These are phyloP conservation scores for Thraustochytrium sp. DNA, from an alignment of 352 stramenopile genomes.

Conservation along the genomic window DNA sequence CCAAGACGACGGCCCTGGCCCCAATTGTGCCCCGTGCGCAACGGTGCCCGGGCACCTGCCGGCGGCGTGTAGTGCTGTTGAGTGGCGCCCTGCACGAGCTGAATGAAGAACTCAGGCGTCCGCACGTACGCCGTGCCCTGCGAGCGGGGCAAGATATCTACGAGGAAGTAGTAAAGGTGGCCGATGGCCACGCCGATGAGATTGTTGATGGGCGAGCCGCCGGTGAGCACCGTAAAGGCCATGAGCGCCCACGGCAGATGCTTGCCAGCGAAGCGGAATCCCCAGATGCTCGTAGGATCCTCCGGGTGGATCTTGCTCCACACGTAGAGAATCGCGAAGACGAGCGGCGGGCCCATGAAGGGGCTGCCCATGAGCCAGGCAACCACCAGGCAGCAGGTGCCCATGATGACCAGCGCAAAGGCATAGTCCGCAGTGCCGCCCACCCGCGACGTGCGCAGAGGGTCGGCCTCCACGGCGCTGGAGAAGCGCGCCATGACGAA, in stretches of 20 bases:
- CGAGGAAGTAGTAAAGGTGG: conserved; percentile 79
- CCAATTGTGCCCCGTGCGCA: not conserved
- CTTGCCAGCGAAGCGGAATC: conserved; percentile 73
- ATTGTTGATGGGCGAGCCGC: conserved; percentile 74
- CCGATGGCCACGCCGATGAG: conserved; percentile 71
- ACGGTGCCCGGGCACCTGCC: not conserved
- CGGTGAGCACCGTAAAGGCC: conserved; percentile 74
- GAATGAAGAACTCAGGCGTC: conserved; percentile 2
- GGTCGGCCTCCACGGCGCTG: conserved; percentile 69
- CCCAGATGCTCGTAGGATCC: conserved; percentile 70
- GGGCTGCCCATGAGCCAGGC: conserved; percentile 71
- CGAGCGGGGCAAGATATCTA: conserved; percentile 65
- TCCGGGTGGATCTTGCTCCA: conserved; percentile 77
- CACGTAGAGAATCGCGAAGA: conserved; percentile 83
- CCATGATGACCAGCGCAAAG: conserved; percentile 79
- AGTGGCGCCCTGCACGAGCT: not conserved
- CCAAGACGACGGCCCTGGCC: not conserved
- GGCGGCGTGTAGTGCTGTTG: not conserved
- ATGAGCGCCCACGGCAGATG: conserved; percentile 80
- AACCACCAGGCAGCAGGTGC: conserved; percentile 64
- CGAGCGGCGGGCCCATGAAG: conserved; percentile 71
- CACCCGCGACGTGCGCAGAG: conserved; percentile 64
- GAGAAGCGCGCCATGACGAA: conserved; percentile 81
- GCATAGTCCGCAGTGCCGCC: conserved; percentile 73
- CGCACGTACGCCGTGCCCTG: not conserved